phyloP scores from a whole-genome alignment of 1,284 basidiomycete species.

The Gymnopus androsaceus region DNA sequence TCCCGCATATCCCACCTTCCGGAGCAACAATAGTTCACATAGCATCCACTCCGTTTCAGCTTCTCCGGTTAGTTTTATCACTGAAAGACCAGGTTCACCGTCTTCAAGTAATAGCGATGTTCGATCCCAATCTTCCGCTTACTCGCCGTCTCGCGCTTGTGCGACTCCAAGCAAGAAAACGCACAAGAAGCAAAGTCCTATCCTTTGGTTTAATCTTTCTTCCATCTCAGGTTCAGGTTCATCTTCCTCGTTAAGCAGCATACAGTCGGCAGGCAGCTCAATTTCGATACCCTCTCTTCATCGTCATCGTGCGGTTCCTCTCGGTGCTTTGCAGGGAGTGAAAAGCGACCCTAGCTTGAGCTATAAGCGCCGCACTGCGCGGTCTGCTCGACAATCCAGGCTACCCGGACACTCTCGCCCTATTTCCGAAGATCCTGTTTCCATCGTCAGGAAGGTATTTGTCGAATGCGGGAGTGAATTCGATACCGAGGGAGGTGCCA shows the following conservation, averaged over 20 bases:
- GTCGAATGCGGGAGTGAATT: constrained; percentile 9
- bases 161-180: background rate
- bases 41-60: background rate
- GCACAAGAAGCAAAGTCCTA: constrained; percentile 16
- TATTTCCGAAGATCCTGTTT: constrained; percentile 10
- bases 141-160: background rate
- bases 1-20: background rate
- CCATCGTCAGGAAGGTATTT: constrained; percentile 11
- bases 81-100: constrained; percentile 2
- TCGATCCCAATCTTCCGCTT: constrained; percentile 4
- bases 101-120: background rate
- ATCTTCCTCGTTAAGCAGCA: constrained; percentile 8
- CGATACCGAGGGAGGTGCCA: constrained; percentile 5
- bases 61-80: constrained; percentile 1
- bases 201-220: constrained; percentile 15
- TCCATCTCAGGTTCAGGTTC: background rate
- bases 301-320: constrained; percentile 1
- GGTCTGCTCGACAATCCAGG: background rate
- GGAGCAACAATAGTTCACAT: background rate
- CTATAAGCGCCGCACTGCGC: background rate
- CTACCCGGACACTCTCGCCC: background rate
- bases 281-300: background rate
- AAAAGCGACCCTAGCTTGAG: constrained; percentile 8
- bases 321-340: background rate
- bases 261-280: background rate